Evolutionary conservation across 2,329 filamentous ascomycete species (phyloP).

Genomic region (Curvularia sp.): DNA sequence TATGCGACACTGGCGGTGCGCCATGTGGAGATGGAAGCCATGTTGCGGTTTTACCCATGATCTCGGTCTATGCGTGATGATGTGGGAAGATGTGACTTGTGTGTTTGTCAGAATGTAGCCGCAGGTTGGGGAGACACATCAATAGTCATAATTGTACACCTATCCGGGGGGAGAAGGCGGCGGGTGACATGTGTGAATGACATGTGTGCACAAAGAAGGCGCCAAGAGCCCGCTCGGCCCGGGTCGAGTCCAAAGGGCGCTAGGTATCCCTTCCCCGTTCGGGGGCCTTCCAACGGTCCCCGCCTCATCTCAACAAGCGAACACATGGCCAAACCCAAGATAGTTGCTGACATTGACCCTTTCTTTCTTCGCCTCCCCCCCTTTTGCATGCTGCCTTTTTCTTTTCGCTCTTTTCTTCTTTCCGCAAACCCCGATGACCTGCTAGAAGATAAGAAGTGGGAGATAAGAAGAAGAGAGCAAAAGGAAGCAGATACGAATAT

Average conservation of each 20-base stretch:
- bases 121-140: neutral
- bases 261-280: conserved; percentile 5
- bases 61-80: too few relatives aligned
- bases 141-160: neutral
- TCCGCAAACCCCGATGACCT: neutral
- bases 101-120: neutral
- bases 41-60: neutral
- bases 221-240: conserved; percentile 11
- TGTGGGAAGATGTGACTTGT: neutral
- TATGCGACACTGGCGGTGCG: neutral
- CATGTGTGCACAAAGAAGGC: neutral
- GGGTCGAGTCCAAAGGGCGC: conserved; percentile 4
- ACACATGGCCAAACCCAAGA: conserved; percentile 6
- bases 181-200: neutral
- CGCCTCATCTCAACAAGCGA: conserved; percentile 4
- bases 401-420: neutral
- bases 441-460: neutral
- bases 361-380: too few relatives aligned
- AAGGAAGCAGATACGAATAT: conserved; percentile 6
- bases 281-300: neutral
- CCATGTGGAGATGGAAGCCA: neutral
- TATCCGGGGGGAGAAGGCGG: neutral
- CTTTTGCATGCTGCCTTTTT: too few relatives aligned
- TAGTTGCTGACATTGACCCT: conserved; percentile 2
- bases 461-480: neutral